phyloP scores from a whole-genome alignment of 352 stramenopile genomes.

The Phytophthora cryptogea region DNA sequence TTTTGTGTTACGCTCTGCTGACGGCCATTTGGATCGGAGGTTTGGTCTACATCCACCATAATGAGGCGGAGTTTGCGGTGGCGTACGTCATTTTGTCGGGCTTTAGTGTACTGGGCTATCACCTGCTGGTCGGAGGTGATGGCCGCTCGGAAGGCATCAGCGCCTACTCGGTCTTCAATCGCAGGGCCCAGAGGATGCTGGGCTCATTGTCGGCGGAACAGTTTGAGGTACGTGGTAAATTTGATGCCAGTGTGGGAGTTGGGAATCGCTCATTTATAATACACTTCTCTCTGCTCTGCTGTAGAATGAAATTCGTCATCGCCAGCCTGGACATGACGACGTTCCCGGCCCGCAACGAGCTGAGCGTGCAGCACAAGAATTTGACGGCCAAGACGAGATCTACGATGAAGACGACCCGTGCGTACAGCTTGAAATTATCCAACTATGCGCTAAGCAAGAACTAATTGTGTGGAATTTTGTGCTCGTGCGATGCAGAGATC shows the following conservation, averaged over 20 bases:
- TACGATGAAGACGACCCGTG: slow-evolving; percentile 59
- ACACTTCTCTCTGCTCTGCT: slow-evolving; percentile 4
- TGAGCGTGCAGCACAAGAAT: slow-evolving; percentile 2
- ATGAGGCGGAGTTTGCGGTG: slow-evolving; percentile 57
- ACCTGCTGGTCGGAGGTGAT: slow-evolving; percentile 39
- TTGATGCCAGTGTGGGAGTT: background rate
- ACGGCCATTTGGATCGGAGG: slow-evolving; percentile 45
- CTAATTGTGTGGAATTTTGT: slow-evolving; percentile 5
- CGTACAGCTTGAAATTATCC: slow-evolving; percentile 12
- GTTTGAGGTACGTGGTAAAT: slow-evolving; percentile 60
- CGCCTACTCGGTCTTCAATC: slow-evolving; percentile 87
- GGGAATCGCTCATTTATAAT: slow-evolving; percentile 3
- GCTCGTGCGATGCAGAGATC: slow-evolving; percentile 39
- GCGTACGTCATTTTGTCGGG: slow-evolving; percentile 70
- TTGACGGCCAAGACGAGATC: slow-evolving; percentile 25
- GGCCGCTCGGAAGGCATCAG: slow-evolving; percentile 44
- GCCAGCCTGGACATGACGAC: slow-evolving; percentile 39
- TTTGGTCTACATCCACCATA: slow-evolving; percentile 51
- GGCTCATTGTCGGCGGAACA: slow-evolving; percentile 82
- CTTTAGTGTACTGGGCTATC: slow-evolving; percentile 42
- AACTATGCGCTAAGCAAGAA: background rate
- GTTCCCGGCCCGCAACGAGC: slow-evolving; percentile 5
- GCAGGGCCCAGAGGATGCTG: slow-evolving; percentile 65
- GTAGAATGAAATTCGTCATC: slow-evolving; percentile 81
- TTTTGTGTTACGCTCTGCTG: slow-evolving; percentile 27